Evolutionary conservation across 805 yeast species (phyloP).

Genomic region (Yarrowia alimentaria): DNA sequence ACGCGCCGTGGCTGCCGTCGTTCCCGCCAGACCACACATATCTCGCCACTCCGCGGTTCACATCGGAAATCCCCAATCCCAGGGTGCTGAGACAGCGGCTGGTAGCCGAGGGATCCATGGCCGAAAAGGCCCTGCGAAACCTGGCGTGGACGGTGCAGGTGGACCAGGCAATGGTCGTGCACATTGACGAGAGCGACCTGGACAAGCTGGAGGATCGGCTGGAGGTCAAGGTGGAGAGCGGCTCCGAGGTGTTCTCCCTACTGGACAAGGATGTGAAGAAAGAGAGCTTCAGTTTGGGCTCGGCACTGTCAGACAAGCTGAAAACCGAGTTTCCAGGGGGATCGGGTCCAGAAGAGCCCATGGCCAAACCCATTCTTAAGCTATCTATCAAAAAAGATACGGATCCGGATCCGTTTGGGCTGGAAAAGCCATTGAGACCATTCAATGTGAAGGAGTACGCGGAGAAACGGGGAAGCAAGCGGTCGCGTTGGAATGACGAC

Average conservation of each 20-base stretch:
- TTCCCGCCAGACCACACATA: slow-evolving; percentile 95
- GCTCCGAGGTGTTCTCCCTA: not conserved
- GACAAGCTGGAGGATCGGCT: slow-evolving; percentile 26
- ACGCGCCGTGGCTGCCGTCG: slow-evolving; percentile 79
- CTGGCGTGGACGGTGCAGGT: slow-evolving; percentile 42
- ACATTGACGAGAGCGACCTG: slow-evolving; percentile 28
- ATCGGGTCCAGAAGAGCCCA: too few relatives aligned
- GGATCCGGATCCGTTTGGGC: slow-evolving; percentile 21
- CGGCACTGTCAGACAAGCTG: too few relatives aligned
- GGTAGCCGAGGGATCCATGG: slow-evolving; percentile 76
- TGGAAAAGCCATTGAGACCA: slow-evolving; percentile 12
- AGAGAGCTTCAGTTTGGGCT: slow-evolving; percentile 5
- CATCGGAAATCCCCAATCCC: slow-evolving; percentile 64
- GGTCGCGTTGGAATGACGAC: slow-evolving; percentile 21
- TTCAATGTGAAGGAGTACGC: slow-evolving; percentile 11
- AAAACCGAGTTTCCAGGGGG: too few relatives aligned
- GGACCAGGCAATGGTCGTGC: slow-evolving; percentile 29
- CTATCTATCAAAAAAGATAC: slow-evolving; percentile 22
- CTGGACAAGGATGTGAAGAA: slow-evolving; percentile 11
- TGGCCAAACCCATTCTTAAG: slow-evolving; percentile 23
- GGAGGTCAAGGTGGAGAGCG: slow-evolving; percentile 9
- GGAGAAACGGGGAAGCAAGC: slow-evolving; percentile 3
- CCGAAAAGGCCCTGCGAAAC: slow-evolving; percentile 72
- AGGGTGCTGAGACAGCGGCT: slow-evolving; percentile 65
- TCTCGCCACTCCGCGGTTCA: slow-evolving; percentile 68